Base-by-base conservation (phyloP, 192 early-diverging fungal genomes). In the Coemansia erecta region DNA sequence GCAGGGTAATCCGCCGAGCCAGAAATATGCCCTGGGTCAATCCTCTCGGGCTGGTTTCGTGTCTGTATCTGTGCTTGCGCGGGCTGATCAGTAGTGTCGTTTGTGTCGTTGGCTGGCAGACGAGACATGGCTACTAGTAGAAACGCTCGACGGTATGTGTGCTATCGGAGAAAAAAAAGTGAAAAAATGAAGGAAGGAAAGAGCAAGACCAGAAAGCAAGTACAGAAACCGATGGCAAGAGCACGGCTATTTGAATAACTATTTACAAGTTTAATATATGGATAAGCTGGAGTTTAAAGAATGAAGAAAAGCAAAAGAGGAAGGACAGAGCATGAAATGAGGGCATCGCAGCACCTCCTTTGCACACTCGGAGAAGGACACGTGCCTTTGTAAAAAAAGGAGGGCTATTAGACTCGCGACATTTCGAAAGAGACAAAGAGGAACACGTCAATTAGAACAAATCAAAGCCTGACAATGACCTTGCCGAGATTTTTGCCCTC, bases 401-500 rank as follows among this genome's bases (percentile, higher is more conserved):
- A n/a, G 39, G 43, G 4, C 4, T 10, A 44, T 48, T 48, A 48
- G 21, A 22, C 19, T 48, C 8, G 46, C 14, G 17, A 9, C 50
- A 19, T 15, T 11, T 44, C 43, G 4, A 13, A 13, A 19, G 19
- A 49, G 2, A 18, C n/a, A n/a, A n/a, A n/a, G n/a, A n/a, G n/a
- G 5, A 49, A 22, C 22, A 49, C 13, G 17, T 11, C 17, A 49
- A 49, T 22, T 22, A 49, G 19, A 49, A 49, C 13, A 39, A 14
- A 3, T 26, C 40, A 53, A 21, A 84, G 61, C 56, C 84, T 81
- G 48, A 87, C 82, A 37, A 84, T 71, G 22, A 74, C 58, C 74
- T 87, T 90, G 52, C 89, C 89, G 78, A 87, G 87, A 76, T 88
- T 88, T 18, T 72, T 84, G 55, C 86, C 88, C 13, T 72, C 58